These are phyloP conservation scores for Physcomitrellopsis africana DNA, from an alignment of 225 moss, liverwort and hornwort genomes.

Conservation along the genomic window DNA sequence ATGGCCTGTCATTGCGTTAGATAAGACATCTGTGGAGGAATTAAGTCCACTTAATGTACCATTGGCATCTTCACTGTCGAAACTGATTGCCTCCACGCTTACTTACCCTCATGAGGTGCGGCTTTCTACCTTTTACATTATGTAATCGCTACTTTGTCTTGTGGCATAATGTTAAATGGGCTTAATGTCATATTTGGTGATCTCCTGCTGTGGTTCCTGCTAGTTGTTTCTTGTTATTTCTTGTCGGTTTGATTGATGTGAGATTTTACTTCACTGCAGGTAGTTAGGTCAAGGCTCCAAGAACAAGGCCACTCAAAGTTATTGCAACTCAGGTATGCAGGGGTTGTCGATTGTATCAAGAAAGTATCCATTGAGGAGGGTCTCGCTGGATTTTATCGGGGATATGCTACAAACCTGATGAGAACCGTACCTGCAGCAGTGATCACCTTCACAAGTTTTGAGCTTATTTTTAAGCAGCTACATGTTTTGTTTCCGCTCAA, in stretches of 20 bases:
- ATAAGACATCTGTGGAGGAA: conserved; percentile 78
- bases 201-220: not conserved
- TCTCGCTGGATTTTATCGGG: conserved; percentile 86
- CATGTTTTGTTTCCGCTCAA: conserved; percentile 74
- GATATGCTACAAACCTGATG: conserved; percentile 96
- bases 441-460: conserved; percentile 98
- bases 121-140: conserved; percentile 5
- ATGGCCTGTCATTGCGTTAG: conserved; percentile 43
- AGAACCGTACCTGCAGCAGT: conserved; percentile 97
- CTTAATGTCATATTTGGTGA: not conserved
- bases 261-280: conserved; percentile 54
- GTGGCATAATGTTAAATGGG: conserved; percentile 9
- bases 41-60: conserved; percentile 81
- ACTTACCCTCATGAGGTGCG: conserved; percentile 98
- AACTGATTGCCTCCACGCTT: conserved; percentile 92
- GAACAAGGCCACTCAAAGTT: conserved; percentile 92
- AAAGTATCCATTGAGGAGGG: conserved; percentile 93
- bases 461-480: conserved; percentile 84
- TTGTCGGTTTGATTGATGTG: conserved; percentile 12
- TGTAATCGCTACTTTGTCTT: conserved; percentile 17
- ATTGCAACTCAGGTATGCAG: conserved; percentile 73
- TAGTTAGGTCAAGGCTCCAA: conserved; percentile 94
- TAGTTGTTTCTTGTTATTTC: not conserved
- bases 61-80: conserved; percentile 86
- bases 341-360: conserved; percentile 88